A percentile compares a stretch with the other conserved stretches of the same genome.
Evolutionary conservation across 2,329 filamentous ascomycete species (phyloP).

Genomic region (Pseudogymnoascus sp.): DNA sequence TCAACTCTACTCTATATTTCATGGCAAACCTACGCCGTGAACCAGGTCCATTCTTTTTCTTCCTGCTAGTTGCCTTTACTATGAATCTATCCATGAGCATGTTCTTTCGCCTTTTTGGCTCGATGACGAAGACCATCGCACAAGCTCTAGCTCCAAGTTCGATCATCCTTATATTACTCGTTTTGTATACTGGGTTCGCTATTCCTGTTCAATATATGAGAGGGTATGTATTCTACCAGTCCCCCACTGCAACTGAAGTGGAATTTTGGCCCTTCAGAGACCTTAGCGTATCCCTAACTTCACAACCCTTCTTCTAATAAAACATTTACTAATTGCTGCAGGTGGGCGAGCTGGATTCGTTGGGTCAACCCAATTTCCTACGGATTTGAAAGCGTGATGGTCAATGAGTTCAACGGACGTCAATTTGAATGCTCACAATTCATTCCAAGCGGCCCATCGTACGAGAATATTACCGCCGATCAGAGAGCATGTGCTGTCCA

Average conservation of each 20-base stretch:
- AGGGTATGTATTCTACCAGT: not conserved
- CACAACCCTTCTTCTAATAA: constrained; percentile 40
- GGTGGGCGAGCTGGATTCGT: constrained; percentile 54
- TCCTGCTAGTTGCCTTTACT: constrained; percentile 33
- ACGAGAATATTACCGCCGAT: constrained; percentile 35
- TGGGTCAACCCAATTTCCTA: constrained; percentile 63
- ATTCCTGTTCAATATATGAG: constrained; percentile 23
- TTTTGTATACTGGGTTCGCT: constrained; percentile 45
- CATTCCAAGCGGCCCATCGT: constrained; percentile 36
- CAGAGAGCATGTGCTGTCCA: constrained; percentile 43
- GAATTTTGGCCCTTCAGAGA: constrained; percentile 38
- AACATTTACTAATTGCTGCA: constrained; percentile 51
- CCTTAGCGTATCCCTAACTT: constrained; percentile 51
- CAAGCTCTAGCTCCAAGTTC: constrained; percentile 53
- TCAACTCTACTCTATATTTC: constrained; percentile 76
- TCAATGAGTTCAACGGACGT: constrained; percentile 61
- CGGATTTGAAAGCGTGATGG: constrained; percentile 57
- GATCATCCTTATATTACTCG: constrained; percentile 52
- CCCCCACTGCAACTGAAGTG: not conserved
- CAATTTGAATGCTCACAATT: constrained; percentile 42
- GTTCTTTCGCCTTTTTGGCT: constrained; percentile 74
- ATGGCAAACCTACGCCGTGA: constrained; percentile 58
- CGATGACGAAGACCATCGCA: constrained; percentile 62
- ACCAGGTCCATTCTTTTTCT: constrained; percentile 65
- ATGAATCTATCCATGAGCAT: constrained; percentile 56